Percentiles rank a stretch among this genome's conserved stretches.
phyloP scores from a whole-genome alignment of 257 asterid genomes.

The Ligustrum vulgare region DNA sequence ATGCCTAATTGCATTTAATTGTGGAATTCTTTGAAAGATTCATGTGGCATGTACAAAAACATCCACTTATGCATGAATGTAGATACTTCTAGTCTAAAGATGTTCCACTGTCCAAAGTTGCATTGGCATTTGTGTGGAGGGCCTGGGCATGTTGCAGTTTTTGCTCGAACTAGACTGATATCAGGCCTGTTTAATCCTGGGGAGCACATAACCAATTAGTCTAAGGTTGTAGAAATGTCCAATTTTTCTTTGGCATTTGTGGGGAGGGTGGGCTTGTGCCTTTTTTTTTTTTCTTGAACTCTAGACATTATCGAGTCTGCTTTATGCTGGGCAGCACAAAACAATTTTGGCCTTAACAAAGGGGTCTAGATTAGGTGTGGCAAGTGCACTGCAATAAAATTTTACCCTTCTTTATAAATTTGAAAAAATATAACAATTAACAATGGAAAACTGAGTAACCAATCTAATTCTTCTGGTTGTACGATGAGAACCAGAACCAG shows the following conservation, averaged over 20 bases:
- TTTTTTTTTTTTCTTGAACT: not conserved
- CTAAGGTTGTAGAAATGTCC: not conserved
- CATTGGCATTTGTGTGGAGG: not conserved
- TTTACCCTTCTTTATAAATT: not conserved
- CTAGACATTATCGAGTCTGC: not conserved
- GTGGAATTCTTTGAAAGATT: not conserved
- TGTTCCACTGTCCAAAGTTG: not conserved
- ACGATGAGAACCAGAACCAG: not conserved
- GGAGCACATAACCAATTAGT: not conserved
- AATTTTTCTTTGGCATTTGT: not conserved
- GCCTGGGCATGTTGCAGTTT: not conserved
- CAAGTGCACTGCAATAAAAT: not conserved
- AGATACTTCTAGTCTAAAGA: not conserved
- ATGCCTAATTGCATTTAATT: not conserved
- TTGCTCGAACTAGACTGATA: not conserved
- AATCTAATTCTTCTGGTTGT: not conserved
- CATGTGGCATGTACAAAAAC: not conserved
- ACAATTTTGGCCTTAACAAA: not conserved
- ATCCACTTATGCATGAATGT: not conserved
- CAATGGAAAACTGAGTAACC: not conserved
- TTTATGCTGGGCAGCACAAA: not conserved
- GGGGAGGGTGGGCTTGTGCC: not conserved
- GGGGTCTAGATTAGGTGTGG: not conserved
- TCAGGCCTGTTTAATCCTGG: not conserved
- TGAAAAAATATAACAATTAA: not conserved